A percentile compares a stretch with the other conserved stretches of the same genome.
Evolutionary conservation across 2,329 filamentous ascomycete genomes (phyloP).

Genomic region (Penicillium vulpinum): DNA sequence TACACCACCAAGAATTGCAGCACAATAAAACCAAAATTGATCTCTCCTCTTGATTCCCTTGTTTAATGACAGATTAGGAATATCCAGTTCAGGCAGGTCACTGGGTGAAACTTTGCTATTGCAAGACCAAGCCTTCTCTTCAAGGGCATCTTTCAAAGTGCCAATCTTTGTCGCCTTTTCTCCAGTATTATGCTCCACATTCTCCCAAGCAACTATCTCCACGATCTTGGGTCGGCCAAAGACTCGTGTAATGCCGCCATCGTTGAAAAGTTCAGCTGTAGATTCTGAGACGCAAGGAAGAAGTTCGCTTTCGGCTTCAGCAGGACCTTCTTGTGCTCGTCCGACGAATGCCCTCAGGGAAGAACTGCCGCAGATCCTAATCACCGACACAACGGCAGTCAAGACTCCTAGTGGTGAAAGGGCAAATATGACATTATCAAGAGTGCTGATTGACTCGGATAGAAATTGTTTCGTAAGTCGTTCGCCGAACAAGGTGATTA

Average conservation of each 20-base stretch:
- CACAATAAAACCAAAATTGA: constrained; percentile 32
- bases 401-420: constrained; percentile 50
- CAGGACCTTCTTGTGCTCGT: constrained; percentile 46
- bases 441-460: constrained; percentile 42
- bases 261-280: constrained; percentile 50
- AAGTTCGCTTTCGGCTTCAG: constrained; percentile 45
- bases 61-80: constrained; percentile 40
- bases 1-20: constrained; percentile 27
- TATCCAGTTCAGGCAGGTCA: constrained; percentile 28
- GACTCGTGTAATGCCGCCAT: constrained; percentile 40
- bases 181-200: constrained; percentile 37
- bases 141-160: constrained; percentile 30
- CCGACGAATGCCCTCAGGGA: constrained; percentile 50
- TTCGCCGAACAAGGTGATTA: constrained; percentile 49
- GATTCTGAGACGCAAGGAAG: constrained; percentile 51
- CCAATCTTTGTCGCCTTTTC: constrained; percentile 22
- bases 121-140: constrained; percentile 24
- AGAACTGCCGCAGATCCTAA: constrained; percentile 47
- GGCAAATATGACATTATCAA: constrained; percentile 51
- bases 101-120: constrained; percentile 8
- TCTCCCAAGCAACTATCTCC: constrained; percentile 45
- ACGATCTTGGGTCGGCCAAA: constrained; percentile 37
- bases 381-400: constrained; percentile 47
- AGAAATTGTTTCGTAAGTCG: constrained; percentile 52
- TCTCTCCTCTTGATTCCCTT: constrained; percentile 34